A percentile compares a stretch with the other conserved stretches of the same genome.
Evolutionary conservation across 1,284 basidiomycete genomes (phyloP).

Genomic region (Jaminaea rosea): DNA sequence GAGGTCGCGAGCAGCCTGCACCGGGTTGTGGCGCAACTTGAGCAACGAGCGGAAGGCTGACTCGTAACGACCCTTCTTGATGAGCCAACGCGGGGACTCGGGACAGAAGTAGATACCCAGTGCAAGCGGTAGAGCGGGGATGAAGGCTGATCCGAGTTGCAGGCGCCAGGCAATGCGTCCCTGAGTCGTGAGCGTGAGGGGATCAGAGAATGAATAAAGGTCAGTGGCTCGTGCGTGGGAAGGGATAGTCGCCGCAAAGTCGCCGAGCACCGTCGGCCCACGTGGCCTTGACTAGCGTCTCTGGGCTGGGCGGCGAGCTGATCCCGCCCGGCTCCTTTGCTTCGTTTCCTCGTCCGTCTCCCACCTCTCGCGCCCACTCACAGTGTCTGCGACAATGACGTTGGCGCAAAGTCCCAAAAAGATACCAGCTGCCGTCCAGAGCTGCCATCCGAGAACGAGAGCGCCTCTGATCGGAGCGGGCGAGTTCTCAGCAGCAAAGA

Average conservation of each 20-base stretch:
- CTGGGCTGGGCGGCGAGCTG: too few species aligned
- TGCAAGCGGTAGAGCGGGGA: slow-evolving; percentile 7
- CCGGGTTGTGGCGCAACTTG: slow-evolving; percentile 57
- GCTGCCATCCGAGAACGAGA: slow-evolving; percentile 10
- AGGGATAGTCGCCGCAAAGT: too few species aligned
- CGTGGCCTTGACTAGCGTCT: too few species aligned
- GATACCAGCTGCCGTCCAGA: slow-evolving; percentile 11
- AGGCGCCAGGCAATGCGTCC: slow-evolving; percentile 33
- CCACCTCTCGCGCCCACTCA: too few species aligned
- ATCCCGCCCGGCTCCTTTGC: too few species aligned
- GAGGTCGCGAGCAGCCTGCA: slow-evolving; percentile 65
- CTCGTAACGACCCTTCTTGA: slow-evolving; percentile 1
- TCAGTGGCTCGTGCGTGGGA: too few species aligned
- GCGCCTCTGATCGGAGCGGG: slow-evolving; percentile 13
- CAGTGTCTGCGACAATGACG: slow-evolving; percentile 17
- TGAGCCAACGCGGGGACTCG: slow-evolving; percentile 5
- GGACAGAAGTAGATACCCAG: slow-evolving; percentile 1
- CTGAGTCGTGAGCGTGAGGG: too few species aligned
- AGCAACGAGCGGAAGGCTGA: slow-evolving; percentile 60
- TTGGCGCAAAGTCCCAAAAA: slow-evolving; percentile 24
- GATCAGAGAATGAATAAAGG: too few species aligned
- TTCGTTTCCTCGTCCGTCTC: too few species aligned
- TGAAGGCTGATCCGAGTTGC: slow-evolving; percentile 14
- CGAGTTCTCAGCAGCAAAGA: slow-evolving; percentile 8
- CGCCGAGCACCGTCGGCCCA: too few species aligned